Evolutionary conservation across 73 alveolate species (phyloP), one percentile per base, ranked within the genome.

Genomic region (Blepharisma stoltei): DNA sequence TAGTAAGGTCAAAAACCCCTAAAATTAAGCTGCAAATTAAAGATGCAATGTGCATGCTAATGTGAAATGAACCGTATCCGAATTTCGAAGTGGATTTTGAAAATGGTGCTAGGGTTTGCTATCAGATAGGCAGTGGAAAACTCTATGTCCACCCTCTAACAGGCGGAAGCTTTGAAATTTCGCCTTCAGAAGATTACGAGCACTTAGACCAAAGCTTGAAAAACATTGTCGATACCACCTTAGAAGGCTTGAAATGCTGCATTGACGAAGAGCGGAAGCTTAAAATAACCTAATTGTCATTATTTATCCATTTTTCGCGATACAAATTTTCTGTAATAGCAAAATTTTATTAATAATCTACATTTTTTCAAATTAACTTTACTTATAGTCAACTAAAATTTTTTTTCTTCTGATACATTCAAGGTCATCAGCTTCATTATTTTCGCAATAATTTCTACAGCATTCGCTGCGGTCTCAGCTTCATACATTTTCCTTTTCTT

Each of bases 1-100:
- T 69, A 1, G 27, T 69, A 7, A 69, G 79, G 65, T 69, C 67
- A n/a, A 69, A 69, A 69, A 69, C 79, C 38, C 79, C 79, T 18
- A 46, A 69, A 69, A 43, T 69, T 9, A 69, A 11, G 9, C 32
- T 38, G 14, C 14, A 44, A 44, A 14, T 69, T 11, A n/a, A 11
- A 69, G 21, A 25, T n/a, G 79, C 79, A 9, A 44, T 18, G 11
- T 69, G 79, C 60, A 69, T 37, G 79, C 60, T 69, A n/a, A 69
- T 69, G 79, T 44, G 55, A 53, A 69, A 69, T 69, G 65, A 18
- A n/a, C 79, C 79, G 0, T 20, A 18, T 46, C 79, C 79, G 25
- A 37, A 69, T 43, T 69, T 14, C 60, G 79, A 69, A 69, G 79
- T 69, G 4, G 79, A 69, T 43, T 46, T 69, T 25, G 14, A 69